Base-by-base conservation (phyloP, 2,329 filamentous ascomycete genomes). In the Aspergillus clavatus region DNA sequence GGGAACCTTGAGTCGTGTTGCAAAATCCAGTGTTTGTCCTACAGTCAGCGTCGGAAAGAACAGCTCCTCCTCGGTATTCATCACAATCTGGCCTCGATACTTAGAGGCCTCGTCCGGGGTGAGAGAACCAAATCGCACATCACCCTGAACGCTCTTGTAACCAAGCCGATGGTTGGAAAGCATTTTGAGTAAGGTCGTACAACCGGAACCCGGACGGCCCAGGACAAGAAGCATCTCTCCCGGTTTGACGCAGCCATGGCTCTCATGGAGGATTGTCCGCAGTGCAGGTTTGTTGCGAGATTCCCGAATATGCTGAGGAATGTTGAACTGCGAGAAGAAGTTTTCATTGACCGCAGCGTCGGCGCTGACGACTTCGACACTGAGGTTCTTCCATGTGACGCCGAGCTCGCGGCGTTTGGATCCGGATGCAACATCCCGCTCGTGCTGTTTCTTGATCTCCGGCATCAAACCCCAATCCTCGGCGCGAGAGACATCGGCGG, bases 151-250 rank as follows among this genome's bases (percentile, higher is more conserved):
- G 0, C 71, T 71, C 31, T 75, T 71, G 53, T 78, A 87, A 3
- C 82, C 82, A 3, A 65, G 66, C 28, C 83, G 70, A 44, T 79
- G 75, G 56, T 88, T 88, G 40, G 82, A 74, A 4, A 89, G 72
- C 55, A 85, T 73, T 56, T 85, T 88, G 37, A 89, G 71, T 12
- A 89, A 72, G 0, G 84, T 85, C 0, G 84, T 86, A 61, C 85
- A 89, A 26, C 84, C 84, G 2, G 81, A 75, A 0, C 83, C 84
- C 0, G 84, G 84, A 1, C 83, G 74, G 3, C 84, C 84, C 0
- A 87, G 71, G 0, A 87, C 83, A 0, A 87, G 68, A 1, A 86
- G 66, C 84, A 87, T 86, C 64, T 87, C 83, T 16, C 83, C 85
- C 0, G 84, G 83, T 60, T 83, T 82, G 40, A 88, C 80, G 53